Base-by-base conservation (phyloP, 202 grass and related monocot species). In the Cymbopogon flexuosus region DNA sequence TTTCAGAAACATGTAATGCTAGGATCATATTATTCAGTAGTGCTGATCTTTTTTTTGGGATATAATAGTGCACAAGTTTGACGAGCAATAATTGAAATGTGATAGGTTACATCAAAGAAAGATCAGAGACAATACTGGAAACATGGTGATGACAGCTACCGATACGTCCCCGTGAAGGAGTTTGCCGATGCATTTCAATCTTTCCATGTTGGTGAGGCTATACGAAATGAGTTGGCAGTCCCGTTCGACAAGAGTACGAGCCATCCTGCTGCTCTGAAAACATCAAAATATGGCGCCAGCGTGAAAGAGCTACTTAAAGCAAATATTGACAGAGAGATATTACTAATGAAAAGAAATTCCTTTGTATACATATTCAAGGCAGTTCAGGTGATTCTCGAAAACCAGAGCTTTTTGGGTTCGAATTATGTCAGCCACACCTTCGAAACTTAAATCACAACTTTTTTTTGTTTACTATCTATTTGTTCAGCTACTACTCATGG, bases 101-200 rank as follows among this genome's bases (percentile, higher is more conserved):
- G 24, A 77, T 71, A 92, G 86, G 89, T 94, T 68, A 91, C 89
- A 41, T 94, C 92, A 76, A 89, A 60, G 72, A 94, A 91, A 81
- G 92, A 91, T 87, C 89, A 91, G 70, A 65, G 76, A 73, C 92
- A 94, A 79, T 94, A 94, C 74, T 94, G 92, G 92, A 85, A 87
- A 52, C 84, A 75, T 16, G 43, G 60, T 30, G 84, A 89, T 11
- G 84, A 90, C 77, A 84, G 84, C 77, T 90, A 94, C 78, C 65
- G 14, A 78, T 94, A 85, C 24, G 62, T 92, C 74, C 74, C 92
- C 18, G 89, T 94, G 74, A 94, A 78, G 71, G 84, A 89, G 63
- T 89, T 94, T 87, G 78, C 92, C 22, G 87, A 89, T 14, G 81
- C 87, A 79, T 94, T 94, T 77, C 83, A 84, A 45, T 81, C 87